A percentile compares a stretch with the other conserved stretches of the same genome.
phyloP scores from a whole-genome alignment of 192 early-diverging fungal genomes.

The Spinellus fusiger region DNA sequence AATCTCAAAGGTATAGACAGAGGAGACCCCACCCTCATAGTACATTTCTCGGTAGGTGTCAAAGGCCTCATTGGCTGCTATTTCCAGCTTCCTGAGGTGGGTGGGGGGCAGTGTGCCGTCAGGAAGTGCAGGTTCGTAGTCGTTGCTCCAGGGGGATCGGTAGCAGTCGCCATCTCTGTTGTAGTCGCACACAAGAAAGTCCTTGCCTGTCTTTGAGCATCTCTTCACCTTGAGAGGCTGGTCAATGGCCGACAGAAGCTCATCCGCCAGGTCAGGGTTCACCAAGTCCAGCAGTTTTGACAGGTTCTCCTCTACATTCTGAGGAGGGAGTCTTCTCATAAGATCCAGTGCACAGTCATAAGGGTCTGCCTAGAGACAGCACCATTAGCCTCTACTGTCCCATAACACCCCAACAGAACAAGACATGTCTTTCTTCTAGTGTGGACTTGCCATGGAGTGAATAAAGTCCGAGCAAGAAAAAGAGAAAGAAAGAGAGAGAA shows the following conservation, averaged over 20 bases:
- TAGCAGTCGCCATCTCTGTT: slow-evolving; percentile 95
- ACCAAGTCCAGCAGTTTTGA: slow-evolving; percentile 73
- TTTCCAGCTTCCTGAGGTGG: slow-evolving; percentile 82
- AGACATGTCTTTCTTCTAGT: no score
- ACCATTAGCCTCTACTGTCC: no score
- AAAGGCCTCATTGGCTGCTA: slow-evolving; percentile 92
- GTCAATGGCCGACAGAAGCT: slow-evolving; percentile 86
- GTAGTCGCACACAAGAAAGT: slow-evolving; percentile 91
- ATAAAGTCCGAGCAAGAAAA: no score
- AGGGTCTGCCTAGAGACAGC: slow-evolving; percentile 17
- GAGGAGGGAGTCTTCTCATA: slow-evolving; percentile 94
- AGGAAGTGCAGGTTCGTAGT: slow-evolving; percentile 80
- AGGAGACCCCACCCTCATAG: slow-evolving; percentile 93
- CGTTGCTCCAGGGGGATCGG: slow-evolving; percentile 95
- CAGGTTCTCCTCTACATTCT: slow-evolving; percentile 84
- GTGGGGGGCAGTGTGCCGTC: slow-evolving; percentile 78
- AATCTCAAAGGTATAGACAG: slow-evolving; percentile 75
- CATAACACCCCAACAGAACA: no score
- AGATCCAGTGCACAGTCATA: slow-evolving; percentile 92
- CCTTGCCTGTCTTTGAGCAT: slow-evolving; percentile 65
- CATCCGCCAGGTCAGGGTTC: slow-evolving; percentile 78
- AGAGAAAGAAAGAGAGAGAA: background rate
- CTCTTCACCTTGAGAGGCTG: slow-evolving; percentile 80
- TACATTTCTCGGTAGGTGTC: slow-evolving; percentile 94
- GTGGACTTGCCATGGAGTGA: no score